phyloP scores from a whole-genome alignment of 768 basidiomycete species.

The Gloeopeniophorella convolvens region DNA sequence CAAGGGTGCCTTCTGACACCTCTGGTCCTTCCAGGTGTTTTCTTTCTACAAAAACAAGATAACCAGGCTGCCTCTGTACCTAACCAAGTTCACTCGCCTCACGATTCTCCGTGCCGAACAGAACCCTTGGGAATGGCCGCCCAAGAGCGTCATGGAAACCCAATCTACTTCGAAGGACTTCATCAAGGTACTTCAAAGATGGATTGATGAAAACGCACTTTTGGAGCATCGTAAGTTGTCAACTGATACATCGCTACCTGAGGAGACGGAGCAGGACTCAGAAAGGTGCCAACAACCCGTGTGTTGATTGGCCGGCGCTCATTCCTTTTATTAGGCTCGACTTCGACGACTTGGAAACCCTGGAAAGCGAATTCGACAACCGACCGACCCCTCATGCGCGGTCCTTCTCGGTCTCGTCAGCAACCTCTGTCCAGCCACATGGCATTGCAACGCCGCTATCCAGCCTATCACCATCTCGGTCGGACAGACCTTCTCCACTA shows the following conservation, averaged over 20 bases:
- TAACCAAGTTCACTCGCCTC: slow-evolving; percentile 64
- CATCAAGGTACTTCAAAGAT: slow-evolving; percentile 64
- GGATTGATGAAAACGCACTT: slow-evolving; percentile 56
- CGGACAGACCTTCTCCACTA: slow-evolving; percentile 42
- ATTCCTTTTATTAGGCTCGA: slow-evolving; percentile 27
- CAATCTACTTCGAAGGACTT: slow-evolving; percentile 57
- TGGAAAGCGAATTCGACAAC: slow-evolving; percentile 1
- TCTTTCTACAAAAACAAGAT: slow-evolving; percentile 84
- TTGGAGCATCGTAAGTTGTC: slow-evolving; percentile 32
- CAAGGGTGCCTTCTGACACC: not conserved
- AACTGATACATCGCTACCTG: slow-evolving; percentile 46
- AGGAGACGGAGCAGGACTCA: slow-evolving; percentile 34
- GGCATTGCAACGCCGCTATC: not conserved
- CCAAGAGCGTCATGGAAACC: slow-evolving; percentile 46
- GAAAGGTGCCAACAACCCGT: slow-evolving; percentile 30
- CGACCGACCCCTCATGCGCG: slow-evolving; percentile 37
- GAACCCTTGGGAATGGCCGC: slow-evolving; percentile 95
- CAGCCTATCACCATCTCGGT: slow-evolving; percentile 18
- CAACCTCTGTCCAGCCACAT: slow-evolving; percentile 42
- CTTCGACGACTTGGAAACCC: not conserved
- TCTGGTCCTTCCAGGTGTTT: slow-evolving; percentile 53
- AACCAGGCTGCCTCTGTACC: slow-evolving; percentile 67
- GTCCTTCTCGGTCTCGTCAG: slow-evolving; percentile 58
- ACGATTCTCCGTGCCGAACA: slow-evolving; percentile 80
- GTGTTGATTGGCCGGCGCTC: slow-evolving; percentile 2